phyloP scores from a whole-genome alignment of 192 early-diverging fungal species.

The Phycomyces nitens region DNA sequence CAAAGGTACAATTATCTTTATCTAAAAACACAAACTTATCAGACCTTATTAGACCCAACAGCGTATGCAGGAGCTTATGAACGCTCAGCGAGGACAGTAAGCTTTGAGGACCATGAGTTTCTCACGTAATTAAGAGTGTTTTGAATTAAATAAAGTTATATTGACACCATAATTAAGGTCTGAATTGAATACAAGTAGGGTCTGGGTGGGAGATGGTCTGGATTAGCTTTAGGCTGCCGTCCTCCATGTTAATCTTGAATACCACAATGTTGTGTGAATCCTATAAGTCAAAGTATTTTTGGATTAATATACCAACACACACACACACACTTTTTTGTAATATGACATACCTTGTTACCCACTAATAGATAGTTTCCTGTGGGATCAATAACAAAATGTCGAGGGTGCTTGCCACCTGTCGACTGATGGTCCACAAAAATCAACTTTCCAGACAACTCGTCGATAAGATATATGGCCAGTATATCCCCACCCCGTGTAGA shows the following conservation, averaged over 20 bases:
- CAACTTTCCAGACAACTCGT: conserved; percentile 29
- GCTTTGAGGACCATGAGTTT: not conserved
- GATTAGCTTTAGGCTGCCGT: conserved; percentile 17
- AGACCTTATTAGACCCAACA: conserved; percentile 26
- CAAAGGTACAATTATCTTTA: too few relatives aligned
- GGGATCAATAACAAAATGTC: conserved; percentile 34
- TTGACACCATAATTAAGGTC: conserved; percentile 4
- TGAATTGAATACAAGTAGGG: conserved; percentile 34
- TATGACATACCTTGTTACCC: conserved; percentile 27
- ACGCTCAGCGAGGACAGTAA: conserved; percentile 18
- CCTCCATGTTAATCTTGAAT: conserved; percentile 24
- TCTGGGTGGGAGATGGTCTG: conserved; percentile 9
- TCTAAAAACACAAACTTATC: too few relatives aligned
- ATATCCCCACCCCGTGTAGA: conserved; percentile 35
- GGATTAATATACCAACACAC: not conserved
- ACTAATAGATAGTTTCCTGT: conserved; percentile 28
- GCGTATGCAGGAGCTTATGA: conserved; percentile 33
- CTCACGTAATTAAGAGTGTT: not conserved
- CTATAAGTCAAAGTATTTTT: conserved; percentile 2
- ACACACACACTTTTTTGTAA: not conserved
- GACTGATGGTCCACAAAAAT: conserved; percentile 13
- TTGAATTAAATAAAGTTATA: conserved; percentile 7
- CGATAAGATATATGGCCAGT: conserved; percentile 23
- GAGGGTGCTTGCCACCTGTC: conserved; percentile 27
- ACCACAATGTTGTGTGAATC: conserved; percentile 29